Evolutionary conservation across 2,329 filamentous ascomycete species (phyloP), one percentile per base, ranked within the genome.

Genomic region (Colletotrichum karsti): DNA sequence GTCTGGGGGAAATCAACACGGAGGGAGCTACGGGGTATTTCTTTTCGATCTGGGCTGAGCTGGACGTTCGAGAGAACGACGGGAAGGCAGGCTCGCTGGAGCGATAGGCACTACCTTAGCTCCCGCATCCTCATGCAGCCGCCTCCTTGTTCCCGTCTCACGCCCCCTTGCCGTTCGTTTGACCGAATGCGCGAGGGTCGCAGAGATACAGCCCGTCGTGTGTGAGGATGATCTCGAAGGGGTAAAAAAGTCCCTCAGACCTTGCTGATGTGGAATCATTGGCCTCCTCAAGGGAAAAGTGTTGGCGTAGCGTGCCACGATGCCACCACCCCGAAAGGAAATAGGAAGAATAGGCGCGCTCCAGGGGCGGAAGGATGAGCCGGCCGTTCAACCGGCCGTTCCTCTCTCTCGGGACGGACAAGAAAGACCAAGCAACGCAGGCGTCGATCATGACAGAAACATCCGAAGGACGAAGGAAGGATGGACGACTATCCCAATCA

Each of bases 121-220:
- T 60, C 57, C 57, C 57, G 57, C 44, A 35, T 30, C 30, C 57
- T 60, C 33, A n/a, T 51, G 20, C 54, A 15, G 37, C 39, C 33
- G 54, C 39, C 37, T 18, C 20, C 12, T 7, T 10, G 20, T 48
- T 18, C 26, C 55, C 6, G 28, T 51, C 24, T 18, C 42, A 15
- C 37, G 15, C 18, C 41, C 18, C 12, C 13, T 22, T 26, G 15
- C 7, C 28, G 18, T 15, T 10, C 22, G 26, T 50, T 15, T n/a
- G n/a, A 26, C 12, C 41, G 18, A 22, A 60, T 44, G 26, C 35
- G 30, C 28, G 30, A 50, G 35, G 15, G 20, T 24, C 10, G 26
- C 30, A 9, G n/a, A 30, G 22, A 7, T n/a, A 53, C 12, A 35
- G 15, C 10, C 10, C 10, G 10, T 4, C 30, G 30, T 56, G 50